These are phyloP conservation scores for Crithidia fasciculata DNA, from an alignment of 208 protist species.

Conservation along the genomic window DNA sequence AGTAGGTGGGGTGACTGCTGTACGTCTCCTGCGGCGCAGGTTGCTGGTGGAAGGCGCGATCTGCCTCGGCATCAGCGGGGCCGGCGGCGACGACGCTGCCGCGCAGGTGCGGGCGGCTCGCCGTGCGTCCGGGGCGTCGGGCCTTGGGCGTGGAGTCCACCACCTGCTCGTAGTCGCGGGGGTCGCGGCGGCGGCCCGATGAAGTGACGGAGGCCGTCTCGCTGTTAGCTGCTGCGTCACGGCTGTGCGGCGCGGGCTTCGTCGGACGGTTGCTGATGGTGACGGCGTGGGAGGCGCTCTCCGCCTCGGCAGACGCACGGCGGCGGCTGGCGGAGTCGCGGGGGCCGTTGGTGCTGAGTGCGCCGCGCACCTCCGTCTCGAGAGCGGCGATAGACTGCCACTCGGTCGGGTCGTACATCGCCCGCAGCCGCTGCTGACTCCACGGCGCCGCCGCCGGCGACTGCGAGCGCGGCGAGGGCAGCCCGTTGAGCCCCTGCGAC, in stretches of 20 bases:
- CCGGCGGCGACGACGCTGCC: constrained; percentile 1
- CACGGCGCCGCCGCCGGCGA: constrained; percentile 29
- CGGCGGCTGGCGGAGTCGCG: constrained; percentile 32
- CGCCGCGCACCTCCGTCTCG: constrained; percentile 64
- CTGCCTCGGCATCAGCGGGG: constrained; percentile 1
- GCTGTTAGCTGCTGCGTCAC: neutral
- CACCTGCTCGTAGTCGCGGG: constrained; percentile 31
- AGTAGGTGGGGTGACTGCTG: constrained; percentile 15
- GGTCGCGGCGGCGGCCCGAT: constrained; percentile 21
- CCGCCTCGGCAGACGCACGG: constrained; percentile 8
- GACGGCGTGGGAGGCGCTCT: constrained; percentile 8
- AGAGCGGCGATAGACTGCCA: constrained; percentile 58
- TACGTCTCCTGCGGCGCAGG: neutral
- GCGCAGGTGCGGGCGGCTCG: neutral
- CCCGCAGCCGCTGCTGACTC: constrained; percentile 46
- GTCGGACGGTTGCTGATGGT: constrained; percentile 12
- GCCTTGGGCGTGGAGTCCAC: constrained; percentile 17
- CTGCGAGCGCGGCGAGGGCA: constrained; percentile 35
- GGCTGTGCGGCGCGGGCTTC: neutral
- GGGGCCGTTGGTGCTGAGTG: constrained; percentile 38
- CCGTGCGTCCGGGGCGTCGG: constrained; percentile 4
- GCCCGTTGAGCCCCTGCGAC: constrained; percentile 18
- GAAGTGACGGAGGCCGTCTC: constrained; percentile 13
- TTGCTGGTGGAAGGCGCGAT: neutral
- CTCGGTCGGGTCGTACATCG: constrained; percentile 62